These are phyloP conservation scores for Ustilago vetiveriae DNA, from an alignment of 1,284 basidiomycete genomes.

Conservation along the genomic window DNA sequence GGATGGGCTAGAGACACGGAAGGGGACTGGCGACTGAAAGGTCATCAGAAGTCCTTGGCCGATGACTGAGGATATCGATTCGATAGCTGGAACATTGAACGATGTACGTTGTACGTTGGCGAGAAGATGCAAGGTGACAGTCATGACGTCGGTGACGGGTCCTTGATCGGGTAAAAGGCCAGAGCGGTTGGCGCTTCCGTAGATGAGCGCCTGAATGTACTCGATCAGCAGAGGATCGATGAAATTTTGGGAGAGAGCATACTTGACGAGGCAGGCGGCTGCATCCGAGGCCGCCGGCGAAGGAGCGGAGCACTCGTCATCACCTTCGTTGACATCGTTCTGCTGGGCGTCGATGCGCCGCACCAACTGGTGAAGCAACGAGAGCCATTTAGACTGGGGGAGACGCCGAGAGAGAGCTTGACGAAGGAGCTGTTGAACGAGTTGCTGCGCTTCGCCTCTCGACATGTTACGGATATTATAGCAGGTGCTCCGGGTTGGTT, in stretches of 20 bases:
- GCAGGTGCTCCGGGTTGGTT: neutral
- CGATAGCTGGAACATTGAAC: slow-evolving; percentile 29
- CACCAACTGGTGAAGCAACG: slow-evolving; percentile 32
- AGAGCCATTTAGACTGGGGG: slow-evolving; percentile 36
- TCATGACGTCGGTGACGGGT: slow-evolving; percentile 44
- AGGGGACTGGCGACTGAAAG: slow-evolving; percentile 22
- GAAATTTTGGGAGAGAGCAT: slow-evolving; percentile 25
- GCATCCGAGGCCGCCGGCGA: slow-evolving; percentile 16
- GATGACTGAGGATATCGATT: slow-evolving; percentile 38
- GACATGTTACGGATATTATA: slow-evolving; percentile 17
- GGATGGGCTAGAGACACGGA: slow-evolving; percentile 13
- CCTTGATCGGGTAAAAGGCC: slow-evolving; percentile 34
- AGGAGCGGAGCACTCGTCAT: neutral
- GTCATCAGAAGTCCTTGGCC: slow-evolving; percentile 43
- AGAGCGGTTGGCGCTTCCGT: slow-evolving; percentile 32
- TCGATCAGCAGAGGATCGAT: slow-evolving; percentile 44
- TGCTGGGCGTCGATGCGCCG: slow-evolving; percentile 17
- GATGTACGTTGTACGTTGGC: slow-evolving; percentile 13
- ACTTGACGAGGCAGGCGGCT: slow-evolving; percentile 20
- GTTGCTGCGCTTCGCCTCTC: slow-evolving; percentile 25
- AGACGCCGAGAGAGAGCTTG: slow-evolving; percentile 33
- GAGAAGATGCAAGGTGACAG: slow-evolving; percentile 32
- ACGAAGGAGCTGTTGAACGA: slow-evolving; percentile 31
- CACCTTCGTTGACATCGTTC: neutral
- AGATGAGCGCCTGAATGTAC: slow-evolving; percentile 38